Conservation (phyloP, 768 basidiomycete species). For the Erythrobasidium yunnanense region DNA sequence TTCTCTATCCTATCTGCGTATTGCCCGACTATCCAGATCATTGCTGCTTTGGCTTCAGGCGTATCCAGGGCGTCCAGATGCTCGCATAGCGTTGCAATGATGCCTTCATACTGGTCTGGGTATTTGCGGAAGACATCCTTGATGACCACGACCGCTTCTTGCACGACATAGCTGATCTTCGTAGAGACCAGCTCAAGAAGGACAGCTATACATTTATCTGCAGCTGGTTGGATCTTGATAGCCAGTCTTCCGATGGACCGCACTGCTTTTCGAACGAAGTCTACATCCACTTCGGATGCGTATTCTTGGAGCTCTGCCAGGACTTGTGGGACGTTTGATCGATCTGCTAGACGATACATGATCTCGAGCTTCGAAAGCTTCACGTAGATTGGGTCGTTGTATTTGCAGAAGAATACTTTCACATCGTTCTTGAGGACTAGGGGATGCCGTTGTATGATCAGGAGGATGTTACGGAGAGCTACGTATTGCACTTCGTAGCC, state of each 20-base stretch:
- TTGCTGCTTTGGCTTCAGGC: conserved; percentile 89
- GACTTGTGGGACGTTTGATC: conserved; percentile 85
- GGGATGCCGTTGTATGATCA: conserved; percentile 92
- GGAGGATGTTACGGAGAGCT: conserved; percentile 84
- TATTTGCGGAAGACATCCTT: conserved; percentile 97
- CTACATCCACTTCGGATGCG: conserved; percentile 93
- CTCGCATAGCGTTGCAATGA: conserved; percentile 86
- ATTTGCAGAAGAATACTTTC: conserved; percentile 99
- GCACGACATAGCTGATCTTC: conserved; percentile 89
- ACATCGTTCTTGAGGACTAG: conserved; percentile 90
- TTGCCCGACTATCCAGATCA: conserved; percentile 97
- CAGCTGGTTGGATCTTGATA: conserved; percentile 83
- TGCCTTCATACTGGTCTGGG: conserved; percentile 89
- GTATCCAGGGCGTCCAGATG: conserved; percentile 86
- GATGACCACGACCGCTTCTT: conserved; percentile 92
- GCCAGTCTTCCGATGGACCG: conserved; percentile 94
- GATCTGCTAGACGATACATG: conserved; percentile 93
- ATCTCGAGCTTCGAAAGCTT: conserved; percentile 97
- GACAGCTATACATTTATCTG: conserved; percentile 79
- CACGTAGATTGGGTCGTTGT: conserved; percentile 98
- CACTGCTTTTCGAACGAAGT: conserved; percentile 95
- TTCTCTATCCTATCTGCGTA: conserved; percentile 93
- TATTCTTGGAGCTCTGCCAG: conserved; percentile 96
- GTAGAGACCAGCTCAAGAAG: conserved; percentile 78
- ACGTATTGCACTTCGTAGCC: conserved; percentile 99